These are phyloP conservation scores for Pyrenopolyporus hunteri DNA, from an alignment of 495 filamentous ascomycete species.

Conservation along the genomic window DNA sequence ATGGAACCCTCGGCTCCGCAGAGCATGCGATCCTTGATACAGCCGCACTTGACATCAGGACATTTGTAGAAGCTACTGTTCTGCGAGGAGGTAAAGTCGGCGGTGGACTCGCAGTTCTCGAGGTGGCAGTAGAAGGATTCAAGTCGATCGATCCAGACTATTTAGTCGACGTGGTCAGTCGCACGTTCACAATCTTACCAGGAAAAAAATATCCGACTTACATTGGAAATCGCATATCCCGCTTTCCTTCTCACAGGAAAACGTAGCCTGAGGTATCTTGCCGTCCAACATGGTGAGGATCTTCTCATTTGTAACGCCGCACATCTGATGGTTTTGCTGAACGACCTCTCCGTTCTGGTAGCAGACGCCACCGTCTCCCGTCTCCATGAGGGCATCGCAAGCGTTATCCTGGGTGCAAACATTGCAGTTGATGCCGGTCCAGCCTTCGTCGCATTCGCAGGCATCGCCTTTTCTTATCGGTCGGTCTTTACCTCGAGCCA, in stretches of 20 bases:
- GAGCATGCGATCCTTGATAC: constrained; percentile 88
- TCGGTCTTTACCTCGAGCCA: constrained; percentile 77
- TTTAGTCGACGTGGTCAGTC: constrained; percentile 46
- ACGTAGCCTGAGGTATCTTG: constrained; percentile 88
- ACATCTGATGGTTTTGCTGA: constrained; percentile 96
- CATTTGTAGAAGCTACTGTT: constrained; percentile 88
- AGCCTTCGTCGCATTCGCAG: constrained; percentile 92
- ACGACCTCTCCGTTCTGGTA: constrained; percentile 89
- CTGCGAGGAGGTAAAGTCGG: constrained; percentile 67
- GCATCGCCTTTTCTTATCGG: constrained; percentile 66
- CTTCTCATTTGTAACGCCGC: constrained; percentile 92
- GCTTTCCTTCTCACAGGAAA: constrained; percentile 79
- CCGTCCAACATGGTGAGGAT: constrained; percentile 86
- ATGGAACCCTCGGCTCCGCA: constrained; percentile 91
- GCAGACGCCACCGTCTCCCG: constrained; percentile 79
- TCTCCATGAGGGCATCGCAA: constrained; percentile 84
- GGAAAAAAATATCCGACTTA: constrained; percentile 48
- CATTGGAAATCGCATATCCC: constrained; percentile 91
- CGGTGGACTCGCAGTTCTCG: constrained; percentile 75
- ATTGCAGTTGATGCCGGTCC: constrained; percentile 99
- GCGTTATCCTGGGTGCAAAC: constrained; percentile 83
- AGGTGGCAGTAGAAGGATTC: constrained; percentile 97
- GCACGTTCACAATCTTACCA: not conserved
- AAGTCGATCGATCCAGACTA: constrained; percentile 89
- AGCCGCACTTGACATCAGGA: constrained; percentile 81